phyloP scores from a whole-genome alignment of 2,329 filamentous ascomycete genomes.

The Colletotrichum cuscutae region DNA sequence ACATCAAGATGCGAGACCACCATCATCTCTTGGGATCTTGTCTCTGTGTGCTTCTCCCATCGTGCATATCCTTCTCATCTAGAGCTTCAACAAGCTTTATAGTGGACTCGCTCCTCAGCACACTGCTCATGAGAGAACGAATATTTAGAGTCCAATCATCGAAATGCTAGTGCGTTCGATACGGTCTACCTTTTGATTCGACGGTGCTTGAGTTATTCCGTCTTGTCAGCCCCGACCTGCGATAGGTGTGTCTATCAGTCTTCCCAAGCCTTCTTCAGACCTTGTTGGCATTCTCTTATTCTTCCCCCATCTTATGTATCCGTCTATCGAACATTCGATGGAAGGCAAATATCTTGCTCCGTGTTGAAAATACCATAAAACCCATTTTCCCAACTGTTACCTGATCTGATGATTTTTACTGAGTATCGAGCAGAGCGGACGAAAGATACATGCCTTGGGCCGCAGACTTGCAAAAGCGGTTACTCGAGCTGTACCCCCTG shows the following conservation, averaged over 20 bases:
- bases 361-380: too few species aligned
- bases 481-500: constrained; percentile 76
- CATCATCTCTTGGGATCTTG: not conserved
- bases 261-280: not conserved
- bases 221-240: not conserved
- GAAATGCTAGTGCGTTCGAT: not conserved
- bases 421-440: constrained; percentile 70
- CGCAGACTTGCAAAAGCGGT: constrained; percentile 70
- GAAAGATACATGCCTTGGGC: constrained; percentile 85
- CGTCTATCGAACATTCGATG: not conserved
- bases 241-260: not conserved
- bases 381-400: too few species aligned
- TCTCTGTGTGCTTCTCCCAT: not conserved
- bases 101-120: not conserved
- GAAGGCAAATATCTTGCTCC: not conserved
- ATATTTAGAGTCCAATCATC: not conserved
- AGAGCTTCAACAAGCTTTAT: not conserved
- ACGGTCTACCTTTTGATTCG: not conserved
- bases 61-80: not conserved
- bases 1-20: not conserved
- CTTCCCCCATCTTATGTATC: not conserved
- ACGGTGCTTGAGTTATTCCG: too few species aligned
- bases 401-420: not conserved
- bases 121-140: not conserved
- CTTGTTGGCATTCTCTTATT: not conserved